Conservation (phyloP, 2,329 filamentous ascomycete species). For the Colletotrichum sp. region DNA sequence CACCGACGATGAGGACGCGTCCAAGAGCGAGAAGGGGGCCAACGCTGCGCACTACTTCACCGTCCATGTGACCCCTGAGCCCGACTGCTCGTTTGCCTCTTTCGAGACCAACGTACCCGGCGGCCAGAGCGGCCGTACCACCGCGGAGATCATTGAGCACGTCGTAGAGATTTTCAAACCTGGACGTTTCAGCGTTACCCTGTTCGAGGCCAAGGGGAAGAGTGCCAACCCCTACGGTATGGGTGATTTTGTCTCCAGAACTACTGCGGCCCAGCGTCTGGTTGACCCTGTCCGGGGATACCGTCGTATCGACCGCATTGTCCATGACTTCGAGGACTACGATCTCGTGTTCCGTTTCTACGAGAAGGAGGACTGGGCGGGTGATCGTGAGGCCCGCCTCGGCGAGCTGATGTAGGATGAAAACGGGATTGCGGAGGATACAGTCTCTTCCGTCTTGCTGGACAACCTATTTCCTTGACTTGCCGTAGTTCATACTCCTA, state of each 20-base stretch:
- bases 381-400: constrained; percentile 56
- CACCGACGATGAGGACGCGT: constrained; percentile 51
- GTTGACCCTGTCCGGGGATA: constrained; percentile 88
- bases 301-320: constrained; percentile 88
- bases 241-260: constrained; percentile 43
- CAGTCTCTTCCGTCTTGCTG: background rate
- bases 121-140: constrained; percentile 85
- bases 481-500: background rate
- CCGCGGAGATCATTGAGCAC: constrained; percentile 88
- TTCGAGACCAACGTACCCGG: constrained; percentile 98
- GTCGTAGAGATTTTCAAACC: constrained; percentile 97
- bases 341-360: constrained; percentile 97
- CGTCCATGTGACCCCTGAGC: constrained; percentile 96
- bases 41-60: constrained; percentile 89
- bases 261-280: constrained; percentile 49
- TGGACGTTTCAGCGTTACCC: constrained; percentile 94
- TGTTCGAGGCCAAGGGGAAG: constrained; percentile 86
- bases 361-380: constrained; percentile 81
- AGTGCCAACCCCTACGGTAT: constrained; percentile 46
- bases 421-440: background rate
- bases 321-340: constrained; percentile 97
- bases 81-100: constrained; percentile 94
- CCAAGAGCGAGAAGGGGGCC: constrained; percentile 35
- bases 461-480: background rate
- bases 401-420: constrained; percentile 51